Evolutionary conservation across 441 rosid species (phyloP).

Genomic region (Gossypium gossypioides): DNA sequence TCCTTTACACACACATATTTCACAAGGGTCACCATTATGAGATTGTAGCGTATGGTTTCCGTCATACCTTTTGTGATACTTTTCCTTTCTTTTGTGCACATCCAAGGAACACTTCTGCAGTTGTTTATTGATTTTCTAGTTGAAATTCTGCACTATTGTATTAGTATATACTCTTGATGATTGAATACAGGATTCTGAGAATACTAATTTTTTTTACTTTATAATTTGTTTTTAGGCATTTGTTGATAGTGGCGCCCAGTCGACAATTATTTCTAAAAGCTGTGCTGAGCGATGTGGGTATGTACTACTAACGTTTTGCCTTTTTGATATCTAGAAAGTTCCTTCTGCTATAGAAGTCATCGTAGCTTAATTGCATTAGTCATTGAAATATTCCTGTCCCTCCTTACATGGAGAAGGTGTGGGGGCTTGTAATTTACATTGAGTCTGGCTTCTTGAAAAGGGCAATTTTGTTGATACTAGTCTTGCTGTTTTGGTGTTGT

Average conservation of each 20-base stretch:
- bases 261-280: constrained; percentile 90
- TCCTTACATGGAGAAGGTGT: not conserved
- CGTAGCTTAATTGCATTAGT: not conserved
- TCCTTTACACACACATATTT: not conserved
- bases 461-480: not conserved
- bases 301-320: constrained; percentile 13
- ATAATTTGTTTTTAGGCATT: constrained; percentile 55
- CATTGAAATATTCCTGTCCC: not conserved
- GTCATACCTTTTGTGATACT: not conserved
- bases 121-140: not conserved
- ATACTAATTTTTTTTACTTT: not conserved
- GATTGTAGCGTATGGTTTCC: not conserved
- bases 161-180: not conserved
- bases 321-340: not conserved
- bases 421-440: not conserved
- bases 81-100: not conserved
- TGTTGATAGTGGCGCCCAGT: constrained; percentile 97
- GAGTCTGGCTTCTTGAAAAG: not conserved
- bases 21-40: not conserved
- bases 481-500: constrained; percentile 7
- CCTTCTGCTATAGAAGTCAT: not conserved
- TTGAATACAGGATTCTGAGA: not conserved
- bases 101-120: not conserved
- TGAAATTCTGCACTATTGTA: not conserved
- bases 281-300: constrained; percentile 97